Evolutionary conservation across 1,284 basidiomycete species (phyloP).

Genomic region (Xerocomus nothofagi): DNA sequence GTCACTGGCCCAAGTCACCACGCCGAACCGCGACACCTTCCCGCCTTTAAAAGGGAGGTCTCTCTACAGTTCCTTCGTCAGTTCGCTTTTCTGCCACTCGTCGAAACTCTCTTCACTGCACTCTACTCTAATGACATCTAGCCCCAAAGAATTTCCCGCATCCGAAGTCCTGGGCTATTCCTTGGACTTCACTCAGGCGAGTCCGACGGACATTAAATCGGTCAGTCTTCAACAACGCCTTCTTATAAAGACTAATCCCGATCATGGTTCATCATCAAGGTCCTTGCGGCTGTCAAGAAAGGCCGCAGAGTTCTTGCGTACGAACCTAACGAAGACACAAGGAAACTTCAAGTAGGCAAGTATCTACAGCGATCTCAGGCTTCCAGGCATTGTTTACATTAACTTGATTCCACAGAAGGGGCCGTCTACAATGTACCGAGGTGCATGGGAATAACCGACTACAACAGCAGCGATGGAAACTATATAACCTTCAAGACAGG

Average conservation of each 20-base stretch:
- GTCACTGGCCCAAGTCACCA: too few species aligned
- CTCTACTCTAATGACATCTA: not conserved
- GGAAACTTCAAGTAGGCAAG: slow-evolving; percentile 5
- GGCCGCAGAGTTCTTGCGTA: not conserved
- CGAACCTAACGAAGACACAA: slow-evolving; percentile 2
- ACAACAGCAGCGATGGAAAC: slow-evolving; percentile 1
- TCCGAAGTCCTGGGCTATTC: slow-evolving; percentile 6
- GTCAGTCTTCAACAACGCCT: not conserved
- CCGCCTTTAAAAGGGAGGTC: not conserved
- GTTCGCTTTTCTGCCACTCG: not conserved
- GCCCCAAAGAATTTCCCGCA: slow-evolving; percentile 3
- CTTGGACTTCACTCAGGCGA: slow-evolving; percentile 8
- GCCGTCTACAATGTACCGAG: not conserved
- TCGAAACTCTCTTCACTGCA: not conserved
- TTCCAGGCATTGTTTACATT: not conserved
- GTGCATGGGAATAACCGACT: not conserved
- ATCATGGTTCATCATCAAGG: not conserved
- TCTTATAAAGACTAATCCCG: not conserved
- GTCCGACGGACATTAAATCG: slow-evolving; percentile 8
- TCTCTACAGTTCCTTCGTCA: not conserved
- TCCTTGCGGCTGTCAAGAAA: slow-evolving; percentile 1
- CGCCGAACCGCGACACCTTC: too few species aligned
- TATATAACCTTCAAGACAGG: slow-evolving; percentile 1
- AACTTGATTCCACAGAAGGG: not conserved
- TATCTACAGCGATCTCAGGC: not conserved